Evolutionary conservation across 805 yeast species (phyloP).

Genomic region (Yarrowia deformans): DNA sequence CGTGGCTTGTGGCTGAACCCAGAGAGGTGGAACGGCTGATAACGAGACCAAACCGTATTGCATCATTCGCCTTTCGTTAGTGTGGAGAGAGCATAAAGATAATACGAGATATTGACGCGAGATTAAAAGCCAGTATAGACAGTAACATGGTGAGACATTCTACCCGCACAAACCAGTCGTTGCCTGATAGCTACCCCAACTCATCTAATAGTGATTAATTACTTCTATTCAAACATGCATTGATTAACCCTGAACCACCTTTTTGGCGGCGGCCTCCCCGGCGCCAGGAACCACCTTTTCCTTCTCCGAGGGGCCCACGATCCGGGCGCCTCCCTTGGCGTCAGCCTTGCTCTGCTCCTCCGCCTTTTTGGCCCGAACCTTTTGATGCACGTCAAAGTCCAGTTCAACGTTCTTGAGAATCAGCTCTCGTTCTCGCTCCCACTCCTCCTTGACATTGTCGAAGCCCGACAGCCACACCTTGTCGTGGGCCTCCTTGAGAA

Average conservation of each 20-base stretch:
- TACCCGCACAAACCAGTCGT: no score
- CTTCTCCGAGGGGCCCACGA: constrained; percentile 10
- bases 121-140: background rate
- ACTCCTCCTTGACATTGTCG: constrained; percentile 72
- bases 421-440: constrained; percentile 74
- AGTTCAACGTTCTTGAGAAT: constrained; percentile 78
- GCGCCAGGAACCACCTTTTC: constrained; percentile 19
- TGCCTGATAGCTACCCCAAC: background rate
- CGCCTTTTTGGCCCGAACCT: constrained; percentile 42
- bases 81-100: no score
- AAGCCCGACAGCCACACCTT: constrained; percentile 75
- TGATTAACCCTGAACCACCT: constrained; percentile 44
- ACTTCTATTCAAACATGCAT: constrained; percentile 40
- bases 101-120: background rate
- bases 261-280: constrained; percentile 42
- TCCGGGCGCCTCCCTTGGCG: constrained; percentile 31
- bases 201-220: background rate
- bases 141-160: no score
- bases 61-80: no score
- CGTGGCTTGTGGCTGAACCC: constrained; percentile 37
- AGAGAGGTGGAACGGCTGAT: background rate
- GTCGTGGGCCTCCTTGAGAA: constrained; percentile 50
- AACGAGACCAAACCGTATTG: constrained; percentile 6
- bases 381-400: constrained; percentile 38
- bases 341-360: constrained; percentile 43